A percentile compares a stretch with the other conserved stretches of the same genome.
phyloP scores from a whole-genome alignment of 2,329 filamentous ascomycete genomes.

The Neofusicoccum parvum region DNA sequence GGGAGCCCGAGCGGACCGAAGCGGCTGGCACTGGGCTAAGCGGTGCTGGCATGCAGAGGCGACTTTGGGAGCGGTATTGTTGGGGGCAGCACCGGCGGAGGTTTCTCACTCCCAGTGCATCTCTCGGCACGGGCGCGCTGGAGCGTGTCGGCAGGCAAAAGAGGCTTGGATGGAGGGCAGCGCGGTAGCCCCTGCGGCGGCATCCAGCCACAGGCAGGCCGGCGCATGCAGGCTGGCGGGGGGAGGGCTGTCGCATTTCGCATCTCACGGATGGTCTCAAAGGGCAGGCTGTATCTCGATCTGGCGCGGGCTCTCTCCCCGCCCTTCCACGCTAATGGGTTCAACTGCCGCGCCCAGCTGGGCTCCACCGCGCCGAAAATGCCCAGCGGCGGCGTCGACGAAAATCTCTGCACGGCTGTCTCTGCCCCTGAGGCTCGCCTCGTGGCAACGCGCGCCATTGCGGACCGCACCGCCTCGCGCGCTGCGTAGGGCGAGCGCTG shows the following conservation, averaged over 20 bases:
- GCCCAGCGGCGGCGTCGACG: background rate
- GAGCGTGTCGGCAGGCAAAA: background rate
- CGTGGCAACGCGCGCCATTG: slow-evolving; percentile 16
- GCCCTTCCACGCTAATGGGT: slow-evolving; percentile 4
- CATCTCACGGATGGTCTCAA: slow-evolving; percentile 7
- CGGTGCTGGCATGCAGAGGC: background rate
- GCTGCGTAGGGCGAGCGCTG: slow-evolving; percentile 2
- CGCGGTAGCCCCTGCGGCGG: slow-evolving; percentile 4
- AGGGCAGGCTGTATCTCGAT: slow-evolving; percentile 14
- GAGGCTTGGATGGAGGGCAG: slow-evolving; percentile 5
- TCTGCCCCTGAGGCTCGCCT: slow-evolving; percentile 3
- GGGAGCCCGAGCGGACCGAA: background rate
- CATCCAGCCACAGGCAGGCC: slow-evolving; percentile 8
- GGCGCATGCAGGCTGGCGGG: background rate
- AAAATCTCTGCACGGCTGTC: slow-evolving; percentile 11
- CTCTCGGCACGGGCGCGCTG: slow-evolving; percentile 11
- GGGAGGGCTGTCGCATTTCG: slow-evolving; percentile 12
- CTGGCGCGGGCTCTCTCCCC: slow-evolving; percentile 8
- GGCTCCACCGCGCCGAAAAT: slow-evolving; percentile 1
- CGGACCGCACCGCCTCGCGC: slow-evolving; percentile 17
- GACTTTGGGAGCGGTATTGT: background rate
- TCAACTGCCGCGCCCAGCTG: slow-evolving; percentile 13
- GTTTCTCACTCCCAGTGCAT: slow-evolving; percentile 11
- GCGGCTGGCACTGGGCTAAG: background rate
- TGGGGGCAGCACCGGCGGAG: slow-evolving; percentile 5